Conservation (phyloP, 495 filamentous ascomycete species). For the Neurospora africana region DNA sequence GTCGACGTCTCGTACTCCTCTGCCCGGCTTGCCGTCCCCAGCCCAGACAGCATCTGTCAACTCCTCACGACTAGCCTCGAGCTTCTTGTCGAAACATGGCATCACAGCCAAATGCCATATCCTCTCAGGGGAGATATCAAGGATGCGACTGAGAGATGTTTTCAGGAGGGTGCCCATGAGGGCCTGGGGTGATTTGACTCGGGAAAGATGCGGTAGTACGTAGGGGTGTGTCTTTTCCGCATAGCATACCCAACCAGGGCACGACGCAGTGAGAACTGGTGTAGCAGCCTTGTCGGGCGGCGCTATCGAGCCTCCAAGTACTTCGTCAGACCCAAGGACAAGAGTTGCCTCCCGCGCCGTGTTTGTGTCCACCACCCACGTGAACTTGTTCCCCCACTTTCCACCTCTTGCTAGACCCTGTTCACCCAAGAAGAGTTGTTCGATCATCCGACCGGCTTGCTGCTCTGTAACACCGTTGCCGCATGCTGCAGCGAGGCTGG, state of each 20-base stretch:
- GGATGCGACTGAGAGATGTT: slow-evolving; percentile 58
- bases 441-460: slow-evolving; percentile 70
- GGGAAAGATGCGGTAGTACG: slow-evolving; percentile 81
- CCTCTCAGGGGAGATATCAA: slow-evolving; percentile 61
- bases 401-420: slow-evolving; percentile 59
- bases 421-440: slow-evolving; percentile 63
- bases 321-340: slow-evolving; percentile 72
- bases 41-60: slow-evolving; percentile 74
- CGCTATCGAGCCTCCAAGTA: slow-evolving; percentile 23
- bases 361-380: slow-evolving; percentile 83
- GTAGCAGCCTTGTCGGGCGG: slow-evolving; percentile 28
- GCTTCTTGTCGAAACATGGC: slow-evolving; percentile 99
- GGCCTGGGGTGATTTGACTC: slow-evolving; percentile 88
- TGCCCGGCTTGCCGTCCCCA: slow-evolving; percentile 28
- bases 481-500: slow-evolving; percentile 76
- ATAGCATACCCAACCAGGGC: slow-evolving; percentile 97
- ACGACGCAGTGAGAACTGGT: slow-evolving; percentile 81
- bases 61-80: slow-evolving; percentile 89
- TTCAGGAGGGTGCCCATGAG: slow-evolving; percentile 83
- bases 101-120: slow-evolving; percentile 94
- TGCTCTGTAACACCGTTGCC: slow-evolving; percentile 59
- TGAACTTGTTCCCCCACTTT: slow-evolving; percentile 63
- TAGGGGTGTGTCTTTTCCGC: slow-evolving; percentile 95
- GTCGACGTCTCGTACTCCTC: slow-evolving; percentile 76
- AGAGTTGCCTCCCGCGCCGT: slow-evolving; percentile 64